phyloP scores from a whole-genome alignment of 2,329 filamentous ascomycete genomes.

The Zelopaecilomyces penicillatus region DNA sequence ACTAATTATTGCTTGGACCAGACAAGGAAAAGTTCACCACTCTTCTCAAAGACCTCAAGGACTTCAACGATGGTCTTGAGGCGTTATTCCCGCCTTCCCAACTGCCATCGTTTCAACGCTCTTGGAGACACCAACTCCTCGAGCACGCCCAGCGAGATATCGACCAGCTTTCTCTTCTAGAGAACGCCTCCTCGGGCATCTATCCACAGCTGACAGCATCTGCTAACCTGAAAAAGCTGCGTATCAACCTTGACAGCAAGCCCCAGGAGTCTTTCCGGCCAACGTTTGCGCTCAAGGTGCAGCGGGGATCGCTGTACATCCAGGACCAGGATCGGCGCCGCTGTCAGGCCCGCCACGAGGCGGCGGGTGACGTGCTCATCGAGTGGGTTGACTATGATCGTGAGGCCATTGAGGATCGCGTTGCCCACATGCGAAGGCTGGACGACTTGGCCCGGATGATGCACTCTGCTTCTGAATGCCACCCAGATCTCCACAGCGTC shows the following conservation, averaged over 20 bases:
- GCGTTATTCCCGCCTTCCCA: slow-evolving; percentile 36
- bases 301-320: slow-evolving; percentile 21
- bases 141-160: slow-evolving; percentile 35
- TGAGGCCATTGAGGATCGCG: slow-evolving; percentile 31
- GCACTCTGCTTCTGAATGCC: slow-evolving; percentile 34
- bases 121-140: slow-evolving; percentile 40
- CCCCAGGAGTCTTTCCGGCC: slow-evolving; percentile 32
- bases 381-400: slow-evolving; percentile 39
- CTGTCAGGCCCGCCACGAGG: slow-evolving; percentile 26
- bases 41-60: slow-evolving; percentile 33
- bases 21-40: slow-evolving; percentile 38
- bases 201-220: slow-evolving; percentile 35
- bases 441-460: slow-evolving; percentile 41
- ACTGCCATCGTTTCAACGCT: slow-evolving; percentile 33
- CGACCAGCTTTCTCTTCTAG: slow-evolving; percentile 32
- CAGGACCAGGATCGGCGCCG: slow-evolving; percentile 12
- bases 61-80: slow-evolving; percentile 40
- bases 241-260: slow-evolving; percentile 37
- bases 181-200: slow-evolving; percentile 30
- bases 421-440: slow-evolving; percentile 35
- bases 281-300: slow-evolving; percentile 33
- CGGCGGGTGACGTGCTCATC: slow-evolving; percentile 28
- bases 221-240: slow-evolving; percentile 35
- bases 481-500: slow-evolving; percentile 38
- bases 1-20: slow-evolving; percentile 6